These are phyloP conservation scores for Aureobasidium vineae DNA, from an alignment of 2,329 filamentous ascomycete species.

Conservation along the genomic window DNA sequence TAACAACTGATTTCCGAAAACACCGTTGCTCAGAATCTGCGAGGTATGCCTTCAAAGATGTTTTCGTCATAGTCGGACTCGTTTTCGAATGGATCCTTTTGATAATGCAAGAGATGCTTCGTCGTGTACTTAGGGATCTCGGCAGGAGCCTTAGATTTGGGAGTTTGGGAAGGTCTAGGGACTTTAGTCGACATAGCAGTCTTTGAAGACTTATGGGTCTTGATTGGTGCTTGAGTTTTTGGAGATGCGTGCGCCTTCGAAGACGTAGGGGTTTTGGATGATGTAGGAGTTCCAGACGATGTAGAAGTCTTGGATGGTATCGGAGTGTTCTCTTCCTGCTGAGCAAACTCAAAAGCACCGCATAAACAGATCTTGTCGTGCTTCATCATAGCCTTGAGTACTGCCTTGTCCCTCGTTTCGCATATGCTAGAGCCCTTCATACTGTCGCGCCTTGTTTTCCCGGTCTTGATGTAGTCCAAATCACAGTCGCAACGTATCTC, in stretches of 20 bases:
- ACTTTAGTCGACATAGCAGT: background rate
- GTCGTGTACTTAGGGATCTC: background rate
- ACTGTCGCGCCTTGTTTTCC: background rate
- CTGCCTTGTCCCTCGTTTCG: background rate
- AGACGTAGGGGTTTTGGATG: background rate
- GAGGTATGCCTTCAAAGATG: background rate
- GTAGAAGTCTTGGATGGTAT: background rate
- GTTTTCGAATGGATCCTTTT: background rate
- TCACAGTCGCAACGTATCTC: background rate
- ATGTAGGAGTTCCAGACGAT: background rate
- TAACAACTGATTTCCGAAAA: too few relatives aligned
- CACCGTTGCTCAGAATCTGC: background rate
- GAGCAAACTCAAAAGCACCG: background rate
- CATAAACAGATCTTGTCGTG: conserved; percentile 3
- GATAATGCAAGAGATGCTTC: background rate
- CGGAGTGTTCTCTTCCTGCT: background rate
- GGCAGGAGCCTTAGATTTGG: background rate
- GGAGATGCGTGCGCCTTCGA: background rate
- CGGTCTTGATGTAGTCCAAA: conserved; percentile 4
- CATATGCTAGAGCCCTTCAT: background rate
- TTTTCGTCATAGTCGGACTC: background rate
- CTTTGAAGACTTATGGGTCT: background rate
- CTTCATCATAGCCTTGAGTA: background rate
- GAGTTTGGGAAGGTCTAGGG: background rate
- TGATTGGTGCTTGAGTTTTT: background rate